Percentiles rank a stretch among this genome's conserved stretches.
Conservation (phyloP, 2,329 filamentous ascomycete species). For the Neonectria coccinea region DNA sequence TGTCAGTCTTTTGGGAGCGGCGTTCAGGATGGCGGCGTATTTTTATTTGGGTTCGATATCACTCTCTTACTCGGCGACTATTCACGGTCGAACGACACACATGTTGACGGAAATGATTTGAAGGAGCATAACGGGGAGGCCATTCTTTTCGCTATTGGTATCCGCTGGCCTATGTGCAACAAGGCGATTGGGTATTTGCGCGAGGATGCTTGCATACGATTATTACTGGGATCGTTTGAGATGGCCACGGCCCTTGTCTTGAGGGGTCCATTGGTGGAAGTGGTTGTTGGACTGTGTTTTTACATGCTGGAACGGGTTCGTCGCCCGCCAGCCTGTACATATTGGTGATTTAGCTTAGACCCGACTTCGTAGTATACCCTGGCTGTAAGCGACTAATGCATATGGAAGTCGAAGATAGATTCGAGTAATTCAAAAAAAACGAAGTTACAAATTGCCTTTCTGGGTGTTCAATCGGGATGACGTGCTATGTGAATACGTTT, state of each 20-base stretch:
- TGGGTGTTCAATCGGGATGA: neutral
- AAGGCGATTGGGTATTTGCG: slow-evolving; percentile 41
- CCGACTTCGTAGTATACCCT: slow-evolving; percentile 54
- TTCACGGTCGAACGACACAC: slow-evolving; percentile 45
- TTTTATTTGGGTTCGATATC: slow-evolving; percentile 44
- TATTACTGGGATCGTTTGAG: slow-evolving; percentile 30
- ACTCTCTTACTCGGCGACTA: slow-evolving; percentile 45
- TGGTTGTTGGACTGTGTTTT: slow-evolving; percentile 39
- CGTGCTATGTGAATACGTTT: neutral
- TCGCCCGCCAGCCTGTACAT: slow-evolving; percentile 43
- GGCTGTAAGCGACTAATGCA: slow-evolving; percentile 50
- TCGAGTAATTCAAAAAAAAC: slow-evolving; percentile 37
- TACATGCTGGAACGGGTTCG: slow-evolving; percentile 38
- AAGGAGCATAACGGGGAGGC: slow-evolving; percentile 36
- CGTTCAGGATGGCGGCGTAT: slow-evolving; percentile 43
- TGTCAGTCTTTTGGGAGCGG: slow-evolving; percentile 38
- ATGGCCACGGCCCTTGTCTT: slow-evolving; percentile 30
- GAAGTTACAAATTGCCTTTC: slow-evolving; percentile 5
- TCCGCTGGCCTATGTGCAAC: slow-evolving; percentile 27
- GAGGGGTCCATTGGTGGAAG: slow-evolving; percentile 36
- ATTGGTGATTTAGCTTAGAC: slow-evolving; percentile 49
- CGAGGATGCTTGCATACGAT: slow-evolving; percentile 39
- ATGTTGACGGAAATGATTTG: slow-evolving; percentile 46
- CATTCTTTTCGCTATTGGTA: slow-evolving; percentile 34
- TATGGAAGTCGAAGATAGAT: slow-evolving; percentile 43